These are phyloP conservation scores for Populus tomentosa DNA, from an alignment of 441 rosid genomes.

Conservation along the genomic window DNA sequence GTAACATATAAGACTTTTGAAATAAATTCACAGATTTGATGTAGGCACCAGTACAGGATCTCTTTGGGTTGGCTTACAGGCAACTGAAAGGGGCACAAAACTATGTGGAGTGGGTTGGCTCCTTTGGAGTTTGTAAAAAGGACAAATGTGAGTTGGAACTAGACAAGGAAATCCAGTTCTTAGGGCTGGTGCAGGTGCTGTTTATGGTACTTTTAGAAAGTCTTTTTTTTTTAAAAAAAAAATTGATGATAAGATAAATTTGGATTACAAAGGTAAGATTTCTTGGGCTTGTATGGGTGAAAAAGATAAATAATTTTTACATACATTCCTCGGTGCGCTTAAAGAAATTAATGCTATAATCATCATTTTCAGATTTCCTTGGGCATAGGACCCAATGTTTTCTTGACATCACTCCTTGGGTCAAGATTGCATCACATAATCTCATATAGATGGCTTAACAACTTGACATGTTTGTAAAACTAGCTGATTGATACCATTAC, in stretches of 20 bases:
- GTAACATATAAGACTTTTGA: not conserved
- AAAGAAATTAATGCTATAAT: not conserved
- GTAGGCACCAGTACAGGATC: not conserved
- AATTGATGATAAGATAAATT: not conserved
- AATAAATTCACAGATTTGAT: not conserved
- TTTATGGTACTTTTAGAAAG: not conserved
- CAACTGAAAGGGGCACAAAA: not conserved
- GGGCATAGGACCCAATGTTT: not conserved
- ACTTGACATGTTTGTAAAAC: not conserved
- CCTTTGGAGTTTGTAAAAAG: not conserved
- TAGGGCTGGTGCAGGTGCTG: not conserved
- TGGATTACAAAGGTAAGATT: not conserved
- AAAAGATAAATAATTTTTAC: too few species aligned
- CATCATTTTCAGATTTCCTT: not conserved
- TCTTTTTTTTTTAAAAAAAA: too few species aligned
- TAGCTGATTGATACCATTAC: not conserved
- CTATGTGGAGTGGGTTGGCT: not conserved
- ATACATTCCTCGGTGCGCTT: too few species aligned
- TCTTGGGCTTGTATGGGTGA: not conserved
- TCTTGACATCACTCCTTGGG: not conserved
- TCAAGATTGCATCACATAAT: not conserved
- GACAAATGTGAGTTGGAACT: not conserved
- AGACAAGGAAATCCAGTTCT: not conserved
- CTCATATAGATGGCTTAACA: not conserved
- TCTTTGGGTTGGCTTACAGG: not conserved